Base-by-base conservation (phyloP, 805 yeast species). In the Starmerella ratchasimensis region DNA sequence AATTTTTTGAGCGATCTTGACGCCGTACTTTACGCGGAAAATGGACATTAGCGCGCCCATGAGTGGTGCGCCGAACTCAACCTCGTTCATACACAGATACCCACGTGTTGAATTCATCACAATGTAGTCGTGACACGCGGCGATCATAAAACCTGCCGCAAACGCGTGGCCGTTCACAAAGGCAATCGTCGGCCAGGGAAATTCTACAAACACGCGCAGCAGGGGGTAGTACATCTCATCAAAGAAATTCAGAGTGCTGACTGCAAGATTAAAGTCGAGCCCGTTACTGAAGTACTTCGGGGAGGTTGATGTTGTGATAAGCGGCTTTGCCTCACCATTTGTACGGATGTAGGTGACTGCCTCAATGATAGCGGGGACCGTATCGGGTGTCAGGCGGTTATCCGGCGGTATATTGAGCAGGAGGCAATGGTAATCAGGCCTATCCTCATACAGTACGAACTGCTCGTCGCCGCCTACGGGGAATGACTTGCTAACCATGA, bases 121-220 rank as follows among this genome's bases (percentile, higher is more conserved):
- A n/a, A 58, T 36, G 49, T 54, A 60, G 47, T 60, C 65, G 38
- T 57, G 61, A 46, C 58, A 53, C 38, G 52, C 52, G 13, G 62
- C 60, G 27, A 58, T 36, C 52, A 59, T 54, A 42, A 61, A 59
- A 3, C 63, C 65, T 3, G 62, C 65, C 1, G 65, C 65, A 48
- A 60, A 60, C 9, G 60, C 62, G 40, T 60, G 65, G 31, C 65
- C 65, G 38, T 61, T 61, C 27, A 60, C 49, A 34, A 50, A 39
- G 6, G 65, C 65, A 19, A 60, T 52, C n/a, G 63, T 58, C n/a
- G 65, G 65, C 52, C 59, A 55, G 14, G 65, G 65, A 43, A 54
- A 60, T 45, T 55, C 56, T 26, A 61, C 45, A 18, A 57, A 40
- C 14, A 51, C 50, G 24, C 56, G 47, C 55, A 58, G 51, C 29